These are phyloP conservation scores for Ampelocalamus luodianensis DNA, from an alignment of 176 grass and related monocot species.

Conservation along the genomic window DNA sequence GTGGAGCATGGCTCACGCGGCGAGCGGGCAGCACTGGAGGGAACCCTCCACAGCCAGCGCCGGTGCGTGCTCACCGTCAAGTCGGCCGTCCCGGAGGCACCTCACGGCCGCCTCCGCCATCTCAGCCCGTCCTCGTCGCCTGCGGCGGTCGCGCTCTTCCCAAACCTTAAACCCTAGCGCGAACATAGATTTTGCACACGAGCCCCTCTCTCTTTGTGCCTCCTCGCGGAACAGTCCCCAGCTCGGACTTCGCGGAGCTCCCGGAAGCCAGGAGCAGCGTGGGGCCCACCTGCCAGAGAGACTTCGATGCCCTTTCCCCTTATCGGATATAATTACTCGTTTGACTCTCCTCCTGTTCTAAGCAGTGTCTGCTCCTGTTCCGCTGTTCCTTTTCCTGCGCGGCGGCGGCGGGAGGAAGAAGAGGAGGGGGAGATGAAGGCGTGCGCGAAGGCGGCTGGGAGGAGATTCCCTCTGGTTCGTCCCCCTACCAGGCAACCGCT, in stretches of 20 bases:
- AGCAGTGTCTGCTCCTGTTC: not conserved
- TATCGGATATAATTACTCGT: conserved; percentile 24
- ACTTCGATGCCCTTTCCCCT: not conserved
- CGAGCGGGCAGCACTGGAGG: conserved; percentile 36
- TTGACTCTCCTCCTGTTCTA: not conserved
- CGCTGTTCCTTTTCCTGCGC: not conserved
- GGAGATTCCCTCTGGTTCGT: conserved; percentile 42
- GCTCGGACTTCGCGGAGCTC: conserved; percentile 28
- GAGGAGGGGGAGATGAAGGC: conserved; percentile 46
- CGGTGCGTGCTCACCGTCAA: conserved; percentile 68
- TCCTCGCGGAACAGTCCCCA: not conserved
- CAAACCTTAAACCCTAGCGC: conserved; percentile 48
- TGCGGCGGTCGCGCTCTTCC: not conserved
- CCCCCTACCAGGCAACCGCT: conserved; percentile 10
- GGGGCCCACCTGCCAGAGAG: too few species aligned
- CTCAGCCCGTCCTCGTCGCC: not conserved
- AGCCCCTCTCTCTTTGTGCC: not conserved
- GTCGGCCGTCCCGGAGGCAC: conserved; percentile 58
- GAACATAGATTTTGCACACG: not conserved
- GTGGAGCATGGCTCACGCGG: not conserved
- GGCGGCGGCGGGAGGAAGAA: not conserved
- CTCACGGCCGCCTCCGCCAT: conserved; percentile 67
- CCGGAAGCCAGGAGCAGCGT: not conserved
- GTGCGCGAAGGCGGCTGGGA: conserved; percentile 48
- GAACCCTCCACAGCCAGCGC: conserved; percentile 54